Percentiles rank a stretch among this genome's conserved stretches.
Conservation (phyloP, 805 yeast species). For the Yamadazyma olivae region DNA sequence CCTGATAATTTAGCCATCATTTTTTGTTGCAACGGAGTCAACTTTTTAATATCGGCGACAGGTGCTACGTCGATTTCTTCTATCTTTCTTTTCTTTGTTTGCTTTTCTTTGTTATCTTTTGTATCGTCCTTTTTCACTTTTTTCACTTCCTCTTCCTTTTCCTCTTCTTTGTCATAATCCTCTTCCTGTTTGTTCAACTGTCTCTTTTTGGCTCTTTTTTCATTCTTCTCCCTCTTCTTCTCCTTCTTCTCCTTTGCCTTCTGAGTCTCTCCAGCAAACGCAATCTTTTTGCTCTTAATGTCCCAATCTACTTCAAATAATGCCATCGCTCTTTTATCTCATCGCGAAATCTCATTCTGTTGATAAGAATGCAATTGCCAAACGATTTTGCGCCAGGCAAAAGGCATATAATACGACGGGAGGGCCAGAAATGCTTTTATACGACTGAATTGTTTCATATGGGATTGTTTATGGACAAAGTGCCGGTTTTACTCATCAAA, state of each 20-base stretch:
- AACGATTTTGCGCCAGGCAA: conserved; percentile 35
- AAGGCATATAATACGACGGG: conserved; percentile 29
- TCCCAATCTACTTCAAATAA: conserved; percentile 82
- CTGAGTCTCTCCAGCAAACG: conserved; percentile 38
- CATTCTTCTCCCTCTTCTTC: conserved; percentile 6
- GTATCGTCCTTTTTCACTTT: conserved; percentile 4
- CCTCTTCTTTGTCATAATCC: conserved; percentile 1
- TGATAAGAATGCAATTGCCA: neutral
- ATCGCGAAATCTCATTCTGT: conserved; percentile 1
- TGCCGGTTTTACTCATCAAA: conserved; percentile 24
- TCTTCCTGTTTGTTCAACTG: conserved; percentile 1
- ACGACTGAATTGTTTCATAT: conserved; percentile 33
- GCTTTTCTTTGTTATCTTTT: conserved; percentile 2
- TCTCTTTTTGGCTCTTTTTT: conserved; percentile 3
- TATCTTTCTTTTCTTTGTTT: conserved; percentile 8
- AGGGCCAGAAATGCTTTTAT: conserved; percentile 21
- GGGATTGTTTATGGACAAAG: conserved; percentile 21
- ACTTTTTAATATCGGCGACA: conserved; percentile 22
- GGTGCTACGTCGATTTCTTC: conserved; percentile 9
- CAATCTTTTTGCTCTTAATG: conserved; percentile 51
- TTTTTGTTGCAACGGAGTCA: conserved; percentile 89
- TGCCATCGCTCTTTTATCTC: conserved; percentile 51
- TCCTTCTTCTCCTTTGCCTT: conserved; percentile 19
- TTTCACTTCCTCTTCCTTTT: neutral
- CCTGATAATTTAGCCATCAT: conserved; percentile 96